Evolutionary conservation across 148 eudicot genomes (phyloP).

Genomic region (Diospyros kaki): DNA sequence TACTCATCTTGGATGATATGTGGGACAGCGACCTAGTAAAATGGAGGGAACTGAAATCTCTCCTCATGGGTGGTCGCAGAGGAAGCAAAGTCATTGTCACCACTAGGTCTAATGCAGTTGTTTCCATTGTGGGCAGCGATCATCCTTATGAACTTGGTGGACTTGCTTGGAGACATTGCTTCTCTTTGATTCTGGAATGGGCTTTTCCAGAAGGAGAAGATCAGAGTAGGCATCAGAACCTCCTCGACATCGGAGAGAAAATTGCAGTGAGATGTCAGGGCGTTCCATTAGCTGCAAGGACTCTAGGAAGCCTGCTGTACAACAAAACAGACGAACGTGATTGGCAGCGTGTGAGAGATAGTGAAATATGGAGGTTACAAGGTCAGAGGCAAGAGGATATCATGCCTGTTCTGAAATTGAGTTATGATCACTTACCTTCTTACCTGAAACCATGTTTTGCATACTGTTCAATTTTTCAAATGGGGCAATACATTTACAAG

Average conservation of each 20-base stretch:
- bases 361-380: constrained; percentile 3
- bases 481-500: neutral
- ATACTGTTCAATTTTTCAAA: neutral
- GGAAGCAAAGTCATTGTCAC: neutral
- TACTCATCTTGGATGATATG: constrained; percentile 3
- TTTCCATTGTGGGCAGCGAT: neutral
- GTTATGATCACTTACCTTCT: neutral
- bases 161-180: constrained; percentile 2
- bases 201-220: constrained; percentile 2
- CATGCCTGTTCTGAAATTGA: neutral
- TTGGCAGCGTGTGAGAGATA: neutral
- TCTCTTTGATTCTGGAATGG: neutral
- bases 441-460: constrained; percentile 6
- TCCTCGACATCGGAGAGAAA: neutral
- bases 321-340: neutral
- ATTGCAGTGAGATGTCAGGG: constrained; percentile 3
- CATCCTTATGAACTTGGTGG: neutral
- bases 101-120: neutral
- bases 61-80: neutral
- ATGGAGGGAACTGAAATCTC: neutral
- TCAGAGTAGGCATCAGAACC: neutral
- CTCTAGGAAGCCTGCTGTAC: neutral
- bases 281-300: constrained; percentile 3
- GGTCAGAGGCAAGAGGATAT: neutral
- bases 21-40: constrained; percentile 4